Base-by-base conservation (phyloP, 2,329 filamentous ascomycete genomes). In the Fusarium sp. region DNA sequence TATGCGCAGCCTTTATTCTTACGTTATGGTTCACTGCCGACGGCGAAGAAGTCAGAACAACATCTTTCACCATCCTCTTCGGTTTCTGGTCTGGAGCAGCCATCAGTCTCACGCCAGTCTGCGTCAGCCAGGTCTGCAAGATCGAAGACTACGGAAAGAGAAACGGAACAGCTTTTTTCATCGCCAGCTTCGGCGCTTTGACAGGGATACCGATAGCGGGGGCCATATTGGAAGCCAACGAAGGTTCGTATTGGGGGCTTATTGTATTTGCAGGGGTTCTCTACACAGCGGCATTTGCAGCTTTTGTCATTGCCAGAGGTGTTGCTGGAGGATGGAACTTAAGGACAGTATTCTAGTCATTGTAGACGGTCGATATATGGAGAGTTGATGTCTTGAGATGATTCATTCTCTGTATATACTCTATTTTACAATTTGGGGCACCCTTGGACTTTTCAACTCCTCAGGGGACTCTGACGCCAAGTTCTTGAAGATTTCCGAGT, bases 51-150 rank as follows among this genome's bases (percentile, higher is more conserved):
- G 81, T 86, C 0, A 80, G 92, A 39, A 85, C 91, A 0, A 85
- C 93, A 54, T 85, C 90, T 3, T 94, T 92, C 76, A 86, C 88
- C 0, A 80, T 92, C 2, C 77, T 93, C 2, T 94, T 94, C 79
- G 93, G 93, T 0, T 93, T 95, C 78, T 90, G 89, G 16, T 92
- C 88, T n/a, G 93, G 93, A 1, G 89, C 88, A 43, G 93, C 92
- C 70, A 93, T 95, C 77, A 90, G 88, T 6, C 80, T 95, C 62
- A 93, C 91, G 0, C 92, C 93, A 0, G 92, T 94, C 1, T 94
- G 92, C 73, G 87, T 95, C 2, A 91, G 91, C 0, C 91, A 93
- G 81, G 85, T 94, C 5, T 94, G 92, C 81, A 87, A 88, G 37
- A 92, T 91, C 1, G 88, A 92, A 73, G 86, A 93, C 59, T 93